Percentiles rank a stretch among this genome's conserved stretches.
Evolutionary conservation across 2,329 filamentous ascomycete genomes (phyloP).

Genomic region (Phyllachora maydis): DNA sequence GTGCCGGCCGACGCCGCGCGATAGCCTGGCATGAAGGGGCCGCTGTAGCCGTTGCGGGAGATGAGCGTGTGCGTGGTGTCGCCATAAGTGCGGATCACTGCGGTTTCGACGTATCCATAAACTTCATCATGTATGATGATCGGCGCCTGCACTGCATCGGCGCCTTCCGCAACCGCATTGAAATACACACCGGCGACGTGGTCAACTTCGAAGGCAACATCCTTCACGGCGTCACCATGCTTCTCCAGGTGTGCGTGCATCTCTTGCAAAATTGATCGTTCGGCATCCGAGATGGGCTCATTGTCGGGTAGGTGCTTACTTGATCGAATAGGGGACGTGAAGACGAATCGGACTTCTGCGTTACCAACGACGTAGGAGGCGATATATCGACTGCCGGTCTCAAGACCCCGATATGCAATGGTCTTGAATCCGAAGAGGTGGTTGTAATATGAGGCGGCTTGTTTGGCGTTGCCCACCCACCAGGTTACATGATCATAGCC

Average conservation of each 20-base stretch:
- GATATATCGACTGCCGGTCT: constrained; percentile 64
- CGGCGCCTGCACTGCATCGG: constrained; percentile 41
- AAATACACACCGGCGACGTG: constrained; percentile 63
- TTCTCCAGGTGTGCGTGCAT: constrained; percentile 69
- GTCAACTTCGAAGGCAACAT: constrained; percentile 90
- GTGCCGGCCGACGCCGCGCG: constrained; percentile 23
- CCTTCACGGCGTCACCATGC: constrained; percentile 87
- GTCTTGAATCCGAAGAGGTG: constrained; percentile 70
- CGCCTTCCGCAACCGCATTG: constrained; percentile 46
- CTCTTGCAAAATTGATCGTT: constrained; percentile 44
- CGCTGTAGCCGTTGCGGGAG: constrained; percentile 47
- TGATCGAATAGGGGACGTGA: constrained; percentile 62
- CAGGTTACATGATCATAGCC: constrained; percentile 89
- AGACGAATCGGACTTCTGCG: constrained; percentile 57
- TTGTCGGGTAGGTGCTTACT: constrained; percentile 28
- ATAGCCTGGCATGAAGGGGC: constrained; percentile 71
- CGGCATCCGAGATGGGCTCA: constrained; percentile 39
- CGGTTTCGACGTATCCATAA: constrained; percentile 47
- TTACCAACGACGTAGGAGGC: constrained; percentile 74
- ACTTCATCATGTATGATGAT: constrained; percentile 30
- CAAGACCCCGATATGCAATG: constrained; percentile 69
- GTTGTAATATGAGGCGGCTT: constrained; percentile 77
- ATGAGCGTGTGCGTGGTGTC: constrained; percentile 91
- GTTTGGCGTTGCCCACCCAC: constrained; percentile 95
- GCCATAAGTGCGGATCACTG: constrained; percentile 78